These are phyloP conservation scores for Mucor plumbeus DNA, from an alignment of 371 early-diverging fungal species.

Conservation along the genomic window DNA sequence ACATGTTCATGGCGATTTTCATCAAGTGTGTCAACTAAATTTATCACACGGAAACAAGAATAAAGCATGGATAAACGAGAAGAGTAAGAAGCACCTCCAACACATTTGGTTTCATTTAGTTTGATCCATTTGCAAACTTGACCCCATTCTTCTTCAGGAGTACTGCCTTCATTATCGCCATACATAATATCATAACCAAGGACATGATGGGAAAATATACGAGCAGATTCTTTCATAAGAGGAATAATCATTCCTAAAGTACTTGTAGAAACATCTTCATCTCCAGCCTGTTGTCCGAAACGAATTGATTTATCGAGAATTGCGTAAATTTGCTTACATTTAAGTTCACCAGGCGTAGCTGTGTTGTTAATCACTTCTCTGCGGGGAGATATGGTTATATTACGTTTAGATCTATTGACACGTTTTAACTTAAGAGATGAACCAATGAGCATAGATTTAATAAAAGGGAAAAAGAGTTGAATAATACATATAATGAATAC, in stretches of 20 bases:
- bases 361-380: conserved; percentile 5
- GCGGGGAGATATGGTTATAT: background rate
- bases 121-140: conserved; percentile 50
- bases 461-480: conserved; percentile 40
- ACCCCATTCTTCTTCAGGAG: conserved; percentile 43
- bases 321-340: conserved; percentile 45
- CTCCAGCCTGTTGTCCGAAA: conserved; percentile 22
- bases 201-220: conserved; percentile 37
- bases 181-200: conserved; percentile 48
- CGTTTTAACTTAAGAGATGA: conserved; percentile 37
- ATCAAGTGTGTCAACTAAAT: conserved; percentile 35
- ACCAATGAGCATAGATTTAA: conserved; percentile 25
- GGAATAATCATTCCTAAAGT: conserved; percentile 16
- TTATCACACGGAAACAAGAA: conserved; percentile 36
- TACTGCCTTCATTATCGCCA: conserved; percentile 19
- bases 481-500: conserved; percentile 39
- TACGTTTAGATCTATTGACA: conserved; percentile 27
- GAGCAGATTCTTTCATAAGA: conserved; percentile 30
- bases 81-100: conserved; percentile 44
- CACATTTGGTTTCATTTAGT: conserved; percentile 49
- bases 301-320: conserved; percentile 34
- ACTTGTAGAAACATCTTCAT: conserved; percentile 12
- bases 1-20: conserved; percentile 34
- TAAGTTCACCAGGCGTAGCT: conserved; percentile 48
- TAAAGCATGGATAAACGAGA: conserved; percentile 36